Evolutionary conservation across 2,329 filamentous ascomycete species (phyloP), one percentile per base, ranked within the genome.

Genomic region (Sporothrix curviconia): DNA sequence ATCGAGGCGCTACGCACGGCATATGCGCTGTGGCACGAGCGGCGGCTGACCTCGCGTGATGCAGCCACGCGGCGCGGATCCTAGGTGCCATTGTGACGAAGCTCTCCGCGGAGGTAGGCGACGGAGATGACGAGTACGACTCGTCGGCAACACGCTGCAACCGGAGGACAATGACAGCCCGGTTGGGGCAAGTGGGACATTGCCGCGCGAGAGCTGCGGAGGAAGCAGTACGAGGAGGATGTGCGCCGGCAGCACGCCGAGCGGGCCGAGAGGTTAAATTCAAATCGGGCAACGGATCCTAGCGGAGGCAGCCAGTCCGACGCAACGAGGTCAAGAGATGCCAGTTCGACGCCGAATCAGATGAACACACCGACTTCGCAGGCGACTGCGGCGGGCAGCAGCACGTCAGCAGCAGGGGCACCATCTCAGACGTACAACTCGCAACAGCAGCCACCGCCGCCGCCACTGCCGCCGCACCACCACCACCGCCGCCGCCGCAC

Each of bases 41-140:
- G 78, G 28, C 67, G 73, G 3, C 57, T 63, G n/a, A 65, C 67
- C 2, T 66, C 70, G n/a, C 62, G 67, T 1, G 77, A 78, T 55
- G 70, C 76, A 36, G 72, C 66, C 79, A 78, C 64, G 77, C 78
- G 28, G 72, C 72, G 9, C 70, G 72, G 34, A 73, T 77, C 2
- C 64, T 80, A 50, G 71, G 72, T 5, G 73, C 70, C 2, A 78
- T 81, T 69, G 66, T 80, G 34, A 66, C 67, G 3, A 77, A 73
- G 61, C 66, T 79, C 15, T 50, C 55, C 12, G 56, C 47, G 1
- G 36, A 51, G n/a, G 49, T 36, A 3, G 44, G 14, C 24, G 53
- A 34, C 7, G 34, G 14, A 25, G 37, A 40, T 8, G 7, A 25
- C 14, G 50, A 55, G 7, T 36, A 46, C 40, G 49, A 59, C 12